phyloP scores from a whole-genome alignment of 371 early-diverging fungal genomes.

The Rhizomucor miehei region DNA sequence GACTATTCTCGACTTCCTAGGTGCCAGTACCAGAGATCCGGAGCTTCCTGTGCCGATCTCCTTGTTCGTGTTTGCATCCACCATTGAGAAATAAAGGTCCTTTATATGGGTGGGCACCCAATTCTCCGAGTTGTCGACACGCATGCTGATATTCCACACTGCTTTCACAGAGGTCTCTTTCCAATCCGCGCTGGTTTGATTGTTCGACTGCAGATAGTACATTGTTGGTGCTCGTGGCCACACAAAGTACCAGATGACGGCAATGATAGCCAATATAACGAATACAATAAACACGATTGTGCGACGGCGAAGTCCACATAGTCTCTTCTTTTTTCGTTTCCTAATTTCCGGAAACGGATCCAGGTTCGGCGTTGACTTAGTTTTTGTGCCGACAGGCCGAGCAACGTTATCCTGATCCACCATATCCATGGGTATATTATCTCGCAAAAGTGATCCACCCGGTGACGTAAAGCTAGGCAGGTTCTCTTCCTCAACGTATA shows the following conservation, averaged over 20 bases:
- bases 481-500: conserved; percentile 34
- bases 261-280: conserved; percentile 22
- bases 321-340: conserved; percentile 24
- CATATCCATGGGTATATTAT: conserved; percentile 45
- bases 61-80: conserved; percentile 9
- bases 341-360: conserved; percentile 17
- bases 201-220: conserved; percentile 9
- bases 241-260: conserved; percentile 38
- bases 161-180: not conserved
- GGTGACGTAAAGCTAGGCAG: conserved; percentile 31
- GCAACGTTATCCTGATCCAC: conserved; percentile 19
- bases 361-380: conserved; percentile 1
- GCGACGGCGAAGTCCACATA: conserved; percentile 21
- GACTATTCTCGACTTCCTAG: not conserved
- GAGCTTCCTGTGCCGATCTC: conserved; percentile 18
- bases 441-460: conserved; percentile 34
- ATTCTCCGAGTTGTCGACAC: conserved; percentile 20
- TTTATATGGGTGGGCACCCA: conserved; percentile 24
- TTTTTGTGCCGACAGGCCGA: not conserved
- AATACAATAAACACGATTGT: conserved; percentile 27
- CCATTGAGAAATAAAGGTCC: conserved; percentile 8
- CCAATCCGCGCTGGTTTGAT: conserved; percentile 1
- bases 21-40: conserved; percentile 13
- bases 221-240: conserved; percentile 40
- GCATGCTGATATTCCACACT: conserved; percentile 20